Evolutionary conservation across 1,284 basidiomycete genomes (phyloP).

Genomic region (Uromyces viciae-fabae): DNA sequence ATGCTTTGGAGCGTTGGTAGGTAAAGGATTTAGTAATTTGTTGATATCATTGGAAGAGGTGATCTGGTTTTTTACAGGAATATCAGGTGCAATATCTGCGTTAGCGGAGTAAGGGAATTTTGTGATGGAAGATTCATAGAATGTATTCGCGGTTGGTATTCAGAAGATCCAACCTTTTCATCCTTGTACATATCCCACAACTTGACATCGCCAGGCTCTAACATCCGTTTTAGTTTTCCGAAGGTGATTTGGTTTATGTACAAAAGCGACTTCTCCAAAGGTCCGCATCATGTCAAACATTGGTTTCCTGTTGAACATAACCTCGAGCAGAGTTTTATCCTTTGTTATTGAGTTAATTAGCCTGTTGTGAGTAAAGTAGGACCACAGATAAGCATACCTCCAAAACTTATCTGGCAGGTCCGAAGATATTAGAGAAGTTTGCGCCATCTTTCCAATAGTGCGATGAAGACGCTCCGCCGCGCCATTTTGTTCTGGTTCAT

Average conservation of each 20-base stretch:
- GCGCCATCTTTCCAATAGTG: slow-evolving; percentile 7
- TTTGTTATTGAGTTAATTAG: slow-evolving; percentile 20
- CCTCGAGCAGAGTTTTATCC: slow-evolving; percentile 5
- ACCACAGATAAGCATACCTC: slow-evolving; percentile 16
- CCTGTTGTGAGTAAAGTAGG: background rate
- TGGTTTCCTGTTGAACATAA: slow-evolving; percentile 8
- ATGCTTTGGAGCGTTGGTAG: no score
- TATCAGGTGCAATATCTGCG: no score
- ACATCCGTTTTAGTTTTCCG: background rate
- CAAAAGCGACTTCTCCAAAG: slow-evolving; percentile 33
- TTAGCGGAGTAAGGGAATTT: background rate
- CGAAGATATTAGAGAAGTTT: background rate
- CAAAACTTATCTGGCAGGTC: slow-evolving; percentile 17
- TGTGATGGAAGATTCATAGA: slow-evolving; percentile 1
- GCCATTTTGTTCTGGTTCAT: slow-evolving; percentile 28
- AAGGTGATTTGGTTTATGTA: background rate
- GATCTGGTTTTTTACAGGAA: no score
- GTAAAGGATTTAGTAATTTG: no score
- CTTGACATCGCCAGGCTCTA: background rate
- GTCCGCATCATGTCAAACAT: background rate
- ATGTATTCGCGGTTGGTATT: background rate
- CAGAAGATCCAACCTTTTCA: slow-evolving; percentile 28
- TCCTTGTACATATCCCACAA: slow-evolving; percentile 7
- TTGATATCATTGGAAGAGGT: no score
- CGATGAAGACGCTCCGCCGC: slow-evolving; percentile 20